Conservation (phyloP, 768 basidiomycete genomes). For the Tephrocybe sp. region DNA sequence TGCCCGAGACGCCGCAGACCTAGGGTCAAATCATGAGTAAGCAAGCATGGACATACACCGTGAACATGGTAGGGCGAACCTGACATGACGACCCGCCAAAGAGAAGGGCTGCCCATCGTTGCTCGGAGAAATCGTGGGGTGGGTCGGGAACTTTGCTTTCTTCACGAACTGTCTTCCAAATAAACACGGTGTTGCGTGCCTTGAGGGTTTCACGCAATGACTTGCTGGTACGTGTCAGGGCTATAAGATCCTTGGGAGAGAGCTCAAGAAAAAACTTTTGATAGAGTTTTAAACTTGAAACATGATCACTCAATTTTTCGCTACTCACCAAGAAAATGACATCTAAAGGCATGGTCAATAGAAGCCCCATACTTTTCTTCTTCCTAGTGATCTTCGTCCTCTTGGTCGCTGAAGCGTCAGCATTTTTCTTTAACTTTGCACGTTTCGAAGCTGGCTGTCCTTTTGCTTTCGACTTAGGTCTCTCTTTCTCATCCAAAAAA, state of each 20-base stretch:
- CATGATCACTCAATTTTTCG: not conserved
- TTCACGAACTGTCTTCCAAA: constrained; percentile 27
- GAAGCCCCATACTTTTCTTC: constrained; percentile 4
- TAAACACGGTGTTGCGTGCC: constrained; percentile 9
- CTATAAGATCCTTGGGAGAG: constrained; percentile 23
- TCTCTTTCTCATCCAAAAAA: not conserved
- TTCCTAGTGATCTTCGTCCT: not conserved
- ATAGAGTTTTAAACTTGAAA: not conserved
- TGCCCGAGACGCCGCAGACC: constrained; percentile 19
- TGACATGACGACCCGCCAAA: constrained; percentile 24
- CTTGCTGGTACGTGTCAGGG: constrained; percentile 23
- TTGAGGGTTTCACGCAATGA: constrained; percentile 22
- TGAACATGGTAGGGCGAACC: constrained; percentile 14
- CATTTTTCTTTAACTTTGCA: not conserved
- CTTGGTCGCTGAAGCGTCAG: not conserved
- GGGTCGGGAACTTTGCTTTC: constrained; percentile 18
- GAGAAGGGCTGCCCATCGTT: constrained; percentile 26
- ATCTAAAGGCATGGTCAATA: constrained; percentile 28
- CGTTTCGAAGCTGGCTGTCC: constrained; percentile 1
- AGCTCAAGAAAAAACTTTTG: constrained; percentile 25
- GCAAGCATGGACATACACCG: too few species aligned
- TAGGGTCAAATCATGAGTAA: constrained; percentile 2
- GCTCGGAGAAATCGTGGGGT: constrained; percentile 25
- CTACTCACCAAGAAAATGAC: constrained; percentile 23
- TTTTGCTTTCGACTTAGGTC: not conserved